Conservation (phyloP, 2,329 filamentous ascomycete genomes). For the Claviceps africana region DNA sequence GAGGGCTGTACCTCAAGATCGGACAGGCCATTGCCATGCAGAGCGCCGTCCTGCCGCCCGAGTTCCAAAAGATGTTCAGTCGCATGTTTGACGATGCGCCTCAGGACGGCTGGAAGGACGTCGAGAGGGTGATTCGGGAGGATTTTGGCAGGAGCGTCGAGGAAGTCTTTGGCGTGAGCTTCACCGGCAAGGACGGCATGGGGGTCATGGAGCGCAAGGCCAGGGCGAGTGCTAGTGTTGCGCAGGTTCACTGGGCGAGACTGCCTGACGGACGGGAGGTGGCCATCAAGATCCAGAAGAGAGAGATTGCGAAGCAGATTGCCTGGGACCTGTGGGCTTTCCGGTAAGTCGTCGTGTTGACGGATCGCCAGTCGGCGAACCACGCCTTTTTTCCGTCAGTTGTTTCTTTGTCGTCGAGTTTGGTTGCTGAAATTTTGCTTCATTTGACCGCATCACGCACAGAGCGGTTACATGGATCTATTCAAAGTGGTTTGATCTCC, state of each 20-base stretch:
- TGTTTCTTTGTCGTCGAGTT: too few species aligned
- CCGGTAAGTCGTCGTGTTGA: conserved; percentile 39
- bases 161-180: conserved; percentile 85
- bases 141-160: conserved; percentile 81
- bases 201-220: conserved; percentile 47
- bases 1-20: conserved; percentile 91
- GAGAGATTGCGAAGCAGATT: conserved; percentile 81
- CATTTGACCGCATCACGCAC: background rate
- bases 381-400: too few species aligned
- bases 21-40: conserved; percentile 98
- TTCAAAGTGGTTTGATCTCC: conserved; percentile 81
- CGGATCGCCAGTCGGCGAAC: background rate
- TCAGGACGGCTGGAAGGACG: conserved; percentile 76
- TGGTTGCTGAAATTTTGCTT: background rate
- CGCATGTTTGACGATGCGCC: conserved; percentile 97
- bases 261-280: conserved; percentile 79
- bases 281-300: conserved; percentile 92
- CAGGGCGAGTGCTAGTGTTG: conserved; percentile 74
- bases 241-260: conserved; percentile 91
- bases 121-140: conserved; percentile 71
- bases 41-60: conserved; percentile 78
- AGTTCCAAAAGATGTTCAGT: conserved; percentile 92
- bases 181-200: conserved; percentile 54
- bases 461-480: conserved; percentile 72
- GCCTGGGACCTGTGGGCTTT: conserved; percentile 94